Evolutionary conservation across 495 filamentous ascomycete species (phyloP).

Genomic region (Trichoderma parareesei): DNA sequence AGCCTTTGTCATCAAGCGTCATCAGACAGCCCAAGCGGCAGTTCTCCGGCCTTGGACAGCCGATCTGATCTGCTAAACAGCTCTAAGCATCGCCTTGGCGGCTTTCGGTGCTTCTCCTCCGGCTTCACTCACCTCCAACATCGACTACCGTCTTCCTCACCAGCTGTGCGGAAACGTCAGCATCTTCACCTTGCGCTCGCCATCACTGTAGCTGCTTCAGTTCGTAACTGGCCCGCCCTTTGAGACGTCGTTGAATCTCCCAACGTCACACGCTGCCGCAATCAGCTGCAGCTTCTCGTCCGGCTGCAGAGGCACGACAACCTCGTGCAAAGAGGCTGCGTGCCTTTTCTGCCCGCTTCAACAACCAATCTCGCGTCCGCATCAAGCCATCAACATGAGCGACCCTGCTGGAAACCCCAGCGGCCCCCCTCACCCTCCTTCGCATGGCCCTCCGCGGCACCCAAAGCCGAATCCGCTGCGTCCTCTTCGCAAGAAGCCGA

Average conservation of each 20-base stretch:
- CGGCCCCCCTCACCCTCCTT: background rate
- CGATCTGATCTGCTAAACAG: background rate
- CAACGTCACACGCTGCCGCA: background rate
- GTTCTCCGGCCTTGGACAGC: background rate
- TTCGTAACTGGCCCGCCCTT: background rate
- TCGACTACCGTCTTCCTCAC: background rate
- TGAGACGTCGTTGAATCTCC: background rate
- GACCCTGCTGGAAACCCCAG: background rate
- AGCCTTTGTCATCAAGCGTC: slow-evolving; percentile 11
- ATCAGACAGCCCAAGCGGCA: background rate
- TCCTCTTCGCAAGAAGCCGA: background rate
- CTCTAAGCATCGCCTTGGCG: background rate
- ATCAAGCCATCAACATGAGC: background rate
- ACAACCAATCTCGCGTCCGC: background rate
- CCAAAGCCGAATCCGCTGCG: slow-evolving; percentile 1
- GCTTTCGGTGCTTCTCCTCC: background rate
- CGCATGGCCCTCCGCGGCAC: background rate
- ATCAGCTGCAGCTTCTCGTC: background rate
- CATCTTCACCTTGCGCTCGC: background rate
- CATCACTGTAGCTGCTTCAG: background rate
- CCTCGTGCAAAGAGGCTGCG: slow-evolving; percentile 5
- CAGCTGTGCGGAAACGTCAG: background rate
- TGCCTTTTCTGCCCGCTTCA: background rate
- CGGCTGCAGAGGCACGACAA: background rate
- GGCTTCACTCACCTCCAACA: background rate